Base-by-base conservation (phyloP, 805 yeast species). In the Metschnikowia aberdeeniae region DNA sequence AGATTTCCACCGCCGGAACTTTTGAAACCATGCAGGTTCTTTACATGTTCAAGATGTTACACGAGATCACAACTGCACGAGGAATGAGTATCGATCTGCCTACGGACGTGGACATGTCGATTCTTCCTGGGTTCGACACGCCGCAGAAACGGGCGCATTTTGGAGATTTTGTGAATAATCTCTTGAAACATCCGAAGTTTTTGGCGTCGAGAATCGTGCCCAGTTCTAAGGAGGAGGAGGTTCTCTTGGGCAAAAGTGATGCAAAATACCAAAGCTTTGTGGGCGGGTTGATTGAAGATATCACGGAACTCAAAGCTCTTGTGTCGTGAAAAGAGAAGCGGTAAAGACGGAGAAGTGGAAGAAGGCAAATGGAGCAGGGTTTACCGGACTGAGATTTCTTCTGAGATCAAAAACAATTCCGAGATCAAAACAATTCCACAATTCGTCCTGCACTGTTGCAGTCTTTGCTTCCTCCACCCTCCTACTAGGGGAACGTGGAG, bases 101-200 rank as follows among this genome's bases (percentile, higher is more conserved):
- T 12, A 53, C 53, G 7, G 55, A 49, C 4, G 52, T 54, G 39
- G 71, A 63, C 42, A 58, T 68, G 54, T 56, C 59, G 13, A 52
- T 67, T 9, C 80, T 59, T 35, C 83, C 84, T 1, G 90, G 89
- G 0, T 63, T 86, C 39, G 89, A 84, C 45, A 71, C 77, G 1
- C 72, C 68, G 30, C 70, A 75, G 26, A 84, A 82, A 47, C 72
- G 84, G 47, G 76, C 73, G n/a, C 79, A 76, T 22, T 75, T 90
- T 49, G 67, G 73, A 4, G 78, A 74, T 35, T 78, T 84, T 9
- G 66, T 89, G 45, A 84, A 78, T 44, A 86, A 88, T 53, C 72
- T 90, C 34, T 72, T 88, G 50, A 83, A 90, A 24, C 97, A 90
- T 64, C 96, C 96, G 11, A 89, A 88, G 62, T 89, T 82, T 54